phyloP scores from a whole-genome alignment of 305 asterid species.

The Fraxinus greggii region DNA sequence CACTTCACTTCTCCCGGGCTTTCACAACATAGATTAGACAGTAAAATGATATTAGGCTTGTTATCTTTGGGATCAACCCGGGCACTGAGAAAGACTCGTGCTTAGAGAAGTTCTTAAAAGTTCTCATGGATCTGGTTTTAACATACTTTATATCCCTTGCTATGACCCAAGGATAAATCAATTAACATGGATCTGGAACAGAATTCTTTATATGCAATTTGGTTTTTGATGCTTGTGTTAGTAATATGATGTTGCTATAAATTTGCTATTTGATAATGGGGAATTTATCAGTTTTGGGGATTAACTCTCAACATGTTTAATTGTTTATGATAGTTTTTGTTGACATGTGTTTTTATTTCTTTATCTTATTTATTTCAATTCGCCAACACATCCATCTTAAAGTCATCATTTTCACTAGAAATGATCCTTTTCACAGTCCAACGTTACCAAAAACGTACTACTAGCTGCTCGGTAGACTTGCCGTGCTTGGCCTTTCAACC shows the following conservation, averaged over 20 bases:
- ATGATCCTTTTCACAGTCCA: not conserved
- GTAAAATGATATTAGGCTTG: conserved; percentile 6
- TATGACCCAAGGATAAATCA: not conserved
- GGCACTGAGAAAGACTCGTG: not conserved
- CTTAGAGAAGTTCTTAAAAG: not conserved
- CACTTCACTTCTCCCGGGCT: conserved; percentile 91
- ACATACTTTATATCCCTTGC: not conserved
- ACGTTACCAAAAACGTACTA: not conserved
- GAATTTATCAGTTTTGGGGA: not conserved
- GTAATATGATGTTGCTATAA: not conserved
- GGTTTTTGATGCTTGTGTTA: not conserved
- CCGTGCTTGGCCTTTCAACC: not conserved
- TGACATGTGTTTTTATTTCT: not conserved
- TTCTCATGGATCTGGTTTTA: not conserved
- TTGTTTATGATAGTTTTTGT: not conserved
- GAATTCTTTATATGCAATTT: not conserved
- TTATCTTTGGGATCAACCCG: not conserved
- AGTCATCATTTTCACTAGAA: not conserved
- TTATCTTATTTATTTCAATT: too few relatives aligned
- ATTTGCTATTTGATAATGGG: not conserved
- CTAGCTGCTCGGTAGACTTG: not conserved
- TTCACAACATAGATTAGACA: conserved; percentile 73
- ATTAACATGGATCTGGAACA: not conserved
- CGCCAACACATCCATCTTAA: not conserved
- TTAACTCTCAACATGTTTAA: not conserved